Base-by-base conservation (phyloP, 768 basidiomycete species). In the Phaeolepiota aurea region DNA sequence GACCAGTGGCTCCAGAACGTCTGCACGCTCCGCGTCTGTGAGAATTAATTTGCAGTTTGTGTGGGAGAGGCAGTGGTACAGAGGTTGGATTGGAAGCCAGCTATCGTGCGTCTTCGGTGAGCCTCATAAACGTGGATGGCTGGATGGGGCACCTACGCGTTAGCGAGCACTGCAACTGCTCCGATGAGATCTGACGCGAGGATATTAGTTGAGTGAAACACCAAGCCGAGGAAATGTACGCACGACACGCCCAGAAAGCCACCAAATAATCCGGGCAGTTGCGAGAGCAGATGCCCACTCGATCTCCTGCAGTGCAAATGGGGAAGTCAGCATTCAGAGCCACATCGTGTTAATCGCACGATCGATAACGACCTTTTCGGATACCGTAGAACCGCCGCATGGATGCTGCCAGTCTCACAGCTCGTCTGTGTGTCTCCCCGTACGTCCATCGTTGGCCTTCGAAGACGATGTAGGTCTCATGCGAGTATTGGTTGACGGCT, bases 161-260 rank as follows among this genome's bases (percentile, higher is more conserved):
- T 83, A 25, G 72, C 69, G n/a, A 77, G 65, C 12, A 77, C 77
- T 20, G 72, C 52, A 3, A 82, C 71, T 11, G 77, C 79, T 18
- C 81, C 82, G 40, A 84, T 62, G 23, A 78, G 59, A 51, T 81
- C 72, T 75, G 40, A 4, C 20, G n/a, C 18, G 19, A 13, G 12
- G 36, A 46, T 41, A 47, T 41, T 32, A 35, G 36, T 49, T 40
- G 47, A 41, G 51, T 20, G 42, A 38, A 34, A 21, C 5, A n/a
- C 11, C 3, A 13, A 22, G 11, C 11, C 35, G 23, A 44, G 28
- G 42, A 46, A 36, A 30, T 43, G 32, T 21, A 63, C 68, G 43
- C 54, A 75, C 71, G 76, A 53, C 69, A 73, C 1, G 78, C 81
- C 76, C 74, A 82, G 51, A 77, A 82, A 3, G 66, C 62, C 32